Base-by-base conservation (phyloP, 345 rosid species). In the Melastoma malabathricum region DNA sequence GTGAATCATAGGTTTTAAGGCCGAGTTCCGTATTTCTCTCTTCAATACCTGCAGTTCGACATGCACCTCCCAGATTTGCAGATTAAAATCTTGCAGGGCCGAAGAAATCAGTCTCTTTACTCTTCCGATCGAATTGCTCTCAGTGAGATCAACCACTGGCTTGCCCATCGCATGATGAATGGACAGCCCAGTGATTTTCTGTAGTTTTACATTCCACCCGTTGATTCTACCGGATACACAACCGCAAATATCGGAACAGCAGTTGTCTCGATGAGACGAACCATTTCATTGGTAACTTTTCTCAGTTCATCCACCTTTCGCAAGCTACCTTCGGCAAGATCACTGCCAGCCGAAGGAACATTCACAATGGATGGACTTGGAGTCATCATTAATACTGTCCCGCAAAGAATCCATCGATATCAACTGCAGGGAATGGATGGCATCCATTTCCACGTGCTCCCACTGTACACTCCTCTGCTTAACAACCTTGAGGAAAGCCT, bases 401-500 rank as follows among this genome's bases (percentile, higher is more conserved):
- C 72, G 76, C 73, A 84, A 64, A 48, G 96, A 67, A 41, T 79
- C 87, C 65, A 70, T 73, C 55, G 83, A 67, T 72, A 87, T 87
- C 64, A 87, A 76, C 73, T 79, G 94, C 65, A 87, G 59, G 59
- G 96, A 87, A 65, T 84, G 88, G 68, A 81, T 74, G 10, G 96
- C 83, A 65, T 87, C 94, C 87, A 87, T 79, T 61, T 87, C 96
- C 59, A 79, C 71, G 64, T 87, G 94, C 62, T 77, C 78, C 96
- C 96, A 84, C 3, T 82, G 80, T 52, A 72, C 54, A 59, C 90
- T 79, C 58, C 73, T 68, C 73, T 72, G 69, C 75, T 79, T 77
- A 47, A 87, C 83, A 46, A 81, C 88, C 53, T 87, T 87, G 55
- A 87, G 63, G 57, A 87, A 87, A 46, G 90, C 87, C 77, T 84